phyloP scores from a whole-genome alignment of 495 filamentous ascomycete species.

The Cudoniella acicularis region DNA sequence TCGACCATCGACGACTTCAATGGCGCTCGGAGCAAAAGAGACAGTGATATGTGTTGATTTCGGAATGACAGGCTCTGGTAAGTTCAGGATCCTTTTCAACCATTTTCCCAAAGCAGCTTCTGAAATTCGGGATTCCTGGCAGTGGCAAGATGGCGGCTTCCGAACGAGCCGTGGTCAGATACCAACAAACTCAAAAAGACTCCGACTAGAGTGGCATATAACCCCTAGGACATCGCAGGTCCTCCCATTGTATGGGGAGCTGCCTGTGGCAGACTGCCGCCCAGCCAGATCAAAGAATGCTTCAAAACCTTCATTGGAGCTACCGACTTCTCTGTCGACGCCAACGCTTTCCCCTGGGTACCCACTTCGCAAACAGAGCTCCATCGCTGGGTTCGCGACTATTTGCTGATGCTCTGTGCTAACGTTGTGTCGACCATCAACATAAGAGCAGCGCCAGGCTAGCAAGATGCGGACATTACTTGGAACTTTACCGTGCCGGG shows the following conservation, averaged over 20 bases:
- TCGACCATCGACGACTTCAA: too few relatives aligned
- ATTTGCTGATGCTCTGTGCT: not conserved
- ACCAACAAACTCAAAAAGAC: not conserved
- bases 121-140: too few relatives aligned
- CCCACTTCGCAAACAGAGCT: not conserved
- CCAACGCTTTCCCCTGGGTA: not conserved
- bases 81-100: not conserved
- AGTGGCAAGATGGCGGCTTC: not conserved
- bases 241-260: not conserved
- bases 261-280: not conserved
- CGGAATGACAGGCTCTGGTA: conserved; percentile 2
- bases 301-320: not conserved
- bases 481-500: not conserved
- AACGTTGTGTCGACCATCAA: not conserved
- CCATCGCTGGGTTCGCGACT: not conserved
- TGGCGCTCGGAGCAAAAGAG: not conserved
- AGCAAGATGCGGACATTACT: not conserved
- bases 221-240: not conserved
- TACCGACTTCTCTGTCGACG: not conserved
- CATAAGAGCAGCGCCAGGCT: not conserved
- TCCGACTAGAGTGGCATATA: not conserved
- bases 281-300: not conserved
- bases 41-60: not conserved
- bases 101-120: too few relatives aligned
- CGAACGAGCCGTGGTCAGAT: not conserved